Conservation (phyloP, 2,329 filamentous ascomycete genomes). For the Hymenoscyphus linearis region DNA sequence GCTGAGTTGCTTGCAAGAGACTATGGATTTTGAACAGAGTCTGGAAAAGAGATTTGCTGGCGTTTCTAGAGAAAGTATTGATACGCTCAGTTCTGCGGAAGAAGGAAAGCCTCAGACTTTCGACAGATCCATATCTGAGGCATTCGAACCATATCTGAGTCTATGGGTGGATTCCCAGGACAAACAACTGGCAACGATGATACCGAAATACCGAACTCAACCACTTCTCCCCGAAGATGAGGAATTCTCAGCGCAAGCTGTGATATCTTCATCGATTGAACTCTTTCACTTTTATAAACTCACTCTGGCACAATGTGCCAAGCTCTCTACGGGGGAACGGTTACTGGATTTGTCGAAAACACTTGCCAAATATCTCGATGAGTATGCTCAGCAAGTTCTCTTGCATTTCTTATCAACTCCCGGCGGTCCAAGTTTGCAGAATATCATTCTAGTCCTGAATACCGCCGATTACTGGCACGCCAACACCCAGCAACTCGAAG, state of each 20-base stretch:
- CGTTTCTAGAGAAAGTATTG: slow-evolving; percentile 68
- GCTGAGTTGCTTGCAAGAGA: slow-evolving; percentile 86
- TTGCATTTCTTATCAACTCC: slow-evolving; percentile 57
- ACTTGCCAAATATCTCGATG: slow-evolving; percentile 88
- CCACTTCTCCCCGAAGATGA: slow-evolving; percentile 78
- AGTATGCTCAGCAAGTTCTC: slow-evolving; percentile 90
- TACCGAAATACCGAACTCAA: slow-evolving; percentile 82
- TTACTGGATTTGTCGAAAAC: slow-evolving; percentile 79
- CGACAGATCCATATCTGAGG: slow-evolving; percentile 87
- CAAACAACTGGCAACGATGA: slow-evolving; percentile 74
- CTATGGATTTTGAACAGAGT: slow-evolving; percentile 91
- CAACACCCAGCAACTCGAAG: slow-evolving; percentile 88
- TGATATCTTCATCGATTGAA: slow-evolving; percentile 91
- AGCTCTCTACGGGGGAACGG: slow-evolving; percentile 85
- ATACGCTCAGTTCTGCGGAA: slow-evolving; percentile 77
- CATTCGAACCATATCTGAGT: slow-evolving; percentile 94
- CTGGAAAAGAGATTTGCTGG: slow-evolving; percentile 79
- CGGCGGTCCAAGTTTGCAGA: slow-evolving; percentile 57
- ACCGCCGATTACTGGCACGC: slow-evolving; percentile 96
- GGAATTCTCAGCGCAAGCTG: slow-evolving; percentile 84
- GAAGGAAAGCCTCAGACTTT: slow-evolving; percentile 68
- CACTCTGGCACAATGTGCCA: slow-evolving; percentile 89
- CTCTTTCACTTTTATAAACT: slow-evolving; percentile 96
- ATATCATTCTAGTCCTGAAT: slow-evolving; percentile 82
- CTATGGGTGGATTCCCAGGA: slow-evolving; percentile 97